Evolutionary conservation across 257 asterid species (phyloP), one percentile per base, ranked within the genome.

Genomic region (Rhazya stricta): DNA sequence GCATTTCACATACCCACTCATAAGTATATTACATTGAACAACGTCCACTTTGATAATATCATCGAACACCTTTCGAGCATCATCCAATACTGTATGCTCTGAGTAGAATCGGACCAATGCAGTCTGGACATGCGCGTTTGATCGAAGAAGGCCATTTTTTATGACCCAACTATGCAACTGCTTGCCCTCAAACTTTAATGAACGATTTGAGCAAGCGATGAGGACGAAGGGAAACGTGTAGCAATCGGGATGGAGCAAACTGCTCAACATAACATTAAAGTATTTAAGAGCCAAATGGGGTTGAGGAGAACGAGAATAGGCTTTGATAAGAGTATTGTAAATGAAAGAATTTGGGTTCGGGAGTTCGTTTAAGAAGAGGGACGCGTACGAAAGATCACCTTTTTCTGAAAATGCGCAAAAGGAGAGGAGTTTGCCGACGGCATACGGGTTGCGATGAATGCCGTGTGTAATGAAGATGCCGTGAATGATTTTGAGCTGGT

Each of bases 21-120:
- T 88, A 80, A 94, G 82, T 56, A 91, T 89, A 78, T 90, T 94
- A 89, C 96, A 89, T 43, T 94, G 86, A 41, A 91, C 89, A 81
- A 84, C 79, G 81, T 87, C 89, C 69, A 73, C 77, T 7, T 58
- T 77, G 72, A 81, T 79, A 72, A 86, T 85, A 34, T 72, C 84
- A 71, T 81, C 91, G 39, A 91, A 93, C 56, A 93, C 74, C 75
- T 80, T 73, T n/a, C 84, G 74, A 6, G 97, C 96, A 74, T 79
- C 79, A 23, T 56, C 86, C 60, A 86, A 77, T 68, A 25, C 74
- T 74, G 88, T 92, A 78, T 88, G 88, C 29, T 84, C 87, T 11
- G 69, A 74, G 62, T 88, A 90, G 36, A 91, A 83, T 48, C 85
- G 79, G 50, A 94, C 79, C 57, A 90, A 65, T 62, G 93, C 95